Evolutionary conservation across 2,329 filamentous ascomycete genomes (phyloP), one percentile per base, ranked within the genome.

Genomic region (Tolypocladium ovalisporum): DNA sequence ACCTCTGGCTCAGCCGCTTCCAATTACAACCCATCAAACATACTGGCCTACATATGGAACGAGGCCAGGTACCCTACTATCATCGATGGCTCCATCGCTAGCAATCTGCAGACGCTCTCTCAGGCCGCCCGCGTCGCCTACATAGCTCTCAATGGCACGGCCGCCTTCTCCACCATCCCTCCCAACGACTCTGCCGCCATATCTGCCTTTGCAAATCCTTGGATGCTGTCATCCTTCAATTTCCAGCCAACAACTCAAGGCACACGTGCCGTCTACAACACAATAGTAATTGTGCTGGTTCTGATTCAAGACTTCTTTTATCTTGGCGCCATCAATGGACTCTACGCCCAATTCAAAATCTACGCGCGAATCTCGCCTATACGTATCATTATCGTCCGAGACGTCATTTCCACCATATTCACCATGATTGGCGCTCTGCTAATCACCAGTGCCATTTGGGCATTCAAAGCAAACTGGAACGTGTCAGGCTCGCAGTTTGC

Each of bases 261-360:
- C n/a, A 62, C 63, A 1, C 62, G 64, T 4, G 52, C 60, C 24
- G 64, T 65, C 32, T 65, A 65, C n/a, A 65, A 65, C 32, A 65
- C 62, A 1, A 60, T 65, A 1, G 58, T 60, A n/a, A 62, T 65
- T 52, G 64, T 65, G 10, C 29, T 65, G 52, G 54, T 64, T n/a
- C 42, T 65, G 34, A 64, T 65, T 35, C 60, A 65, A 29, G 60
- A 65, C 19, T 65, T 65, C 54, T 65, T 64, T 52, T 65, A 63
- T 40, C 59, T 65, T 12, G 63, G 60, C 34, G 62, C 58, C 6
- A 55, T 64, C 37, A 65, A 64, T 36, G 63, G 62, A 1, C 61
- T 65, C 22, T 64, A 62, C 9, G 62, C 54, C 8, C 51, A 61
- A n/a, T 64, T 65, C 57, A 64, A 62, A 52, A 40, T 64, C 29